phyloP scores from a whole-genome alignment of 192 early-diverging fungal genomes.

The Linnemannia exigua region DNA sequence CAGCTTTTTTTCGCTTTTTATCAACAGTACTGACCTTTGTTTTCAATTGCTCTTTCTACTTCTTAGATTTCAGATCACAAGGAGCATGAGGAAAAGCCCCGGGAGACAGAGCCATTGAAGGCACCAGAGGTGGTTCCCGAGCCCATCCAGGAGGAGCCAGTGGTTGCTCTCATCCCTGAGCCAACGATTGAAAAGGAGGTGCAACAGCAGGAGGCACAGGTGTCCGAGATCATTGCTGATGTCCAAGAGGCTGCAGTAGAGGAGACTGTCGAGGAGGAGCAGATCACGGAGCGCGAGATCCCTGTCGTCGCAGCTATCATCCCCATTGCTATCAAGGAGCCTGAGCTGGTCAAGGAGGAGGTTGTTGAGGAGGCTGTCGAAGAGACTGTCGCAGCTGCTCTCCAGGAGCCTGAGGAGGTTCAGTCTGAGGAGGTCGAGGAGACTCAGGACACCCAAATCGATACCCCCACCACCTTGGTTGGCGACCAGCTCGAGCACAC shows the following conservation, averaged over 20 bases:
- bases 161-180: background rate
- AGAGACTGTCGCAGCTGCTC: background rate
- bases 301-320: background rate
- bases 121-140: slow-evolving; percentile 4
- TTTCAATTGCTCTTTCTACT: background rate
- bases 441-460: slow-evolving; percentile 14
- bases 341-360: background rate
- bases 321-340: background rate
- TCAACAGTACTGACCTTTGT: background rate
- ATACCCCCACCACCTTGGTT: slow-evolving; percentile 48
- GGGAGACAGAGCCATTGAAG: slow-evolving; percentile 7
- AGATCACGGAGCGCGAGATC: background rate
- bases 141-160: background rate
- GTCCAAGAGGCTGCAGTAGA: background rate
- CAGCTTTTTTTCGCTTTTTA: background rate
- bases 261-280: slow-evolving; percentile 7
- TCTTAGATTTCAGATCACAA: background rate
- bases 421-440: background rate
- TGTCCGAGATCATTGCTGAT: background rate
- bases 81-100: slow-evolving; percentile 17
- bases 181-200: background rate
- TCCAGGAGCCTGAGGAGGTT: background rate
- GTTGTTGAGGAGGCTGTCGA: background rate
- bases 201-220: background rate
- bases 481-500: slow-evolving; percentile 31